A percentile compares a stretch with the other conserved stretches of the same genome.
Conservation (phyloP, 1,139 yeast species). For the Geotrichum carabidarum region DNA sequence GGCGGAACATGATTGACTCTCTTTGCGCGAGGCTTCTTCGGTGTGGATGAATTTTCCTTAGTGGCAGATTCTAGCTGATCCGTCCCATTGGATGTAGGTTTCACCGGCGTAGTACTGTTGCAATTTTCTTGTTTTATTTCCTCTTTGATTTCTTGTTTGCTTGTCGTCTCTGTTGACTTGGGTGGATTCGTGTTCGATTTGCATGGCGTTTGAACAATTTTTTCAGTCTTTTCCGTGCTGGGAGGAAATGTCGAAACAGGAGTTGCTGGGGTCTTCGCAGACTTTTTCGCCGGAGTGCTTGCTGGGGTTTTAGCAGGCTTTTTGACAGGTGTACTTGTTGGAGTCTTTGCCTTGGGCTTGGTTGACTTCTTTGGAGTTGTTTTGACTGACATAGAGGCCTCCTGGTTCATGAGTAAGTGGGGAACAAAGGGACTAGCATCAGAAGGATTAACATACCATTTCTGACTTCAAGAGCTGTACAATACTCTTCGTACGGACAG, state of each 20-base stretch:
- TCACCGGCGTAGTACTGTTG: neutral
- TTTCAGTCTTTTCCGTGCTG: neutral
- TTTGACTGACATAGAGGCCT: constrained; percentile 5
- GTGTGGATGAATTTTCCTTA: neutral
- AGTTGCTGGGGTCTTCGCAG: neutral
- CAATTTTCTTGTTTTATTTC: neutral
- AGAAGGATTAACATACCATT: constrained; percentile 5
- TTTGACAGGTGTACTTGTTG: neutral
- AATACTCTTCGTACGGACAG: constrained; percentile 10
- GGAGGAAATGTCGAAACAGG: neutral
- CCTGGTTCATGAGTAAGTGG: neutral
- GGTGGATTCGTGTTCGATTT: neutral
- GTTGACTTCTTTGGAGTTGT: constrained; percentile 3
- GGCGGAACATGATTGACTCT: constrained; percentile 23
- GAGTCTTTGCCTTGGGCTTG: constrained; percentile 2
- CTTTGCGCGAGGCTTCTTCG: neutral
- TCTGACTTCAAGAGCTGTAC: constrained; percentile 8
- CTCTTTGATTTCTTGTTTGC: neutral
- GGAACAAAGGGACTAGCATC: neutral
- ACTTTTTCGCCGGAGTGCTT: neutral
- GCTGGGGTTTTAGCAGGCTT: neutral
- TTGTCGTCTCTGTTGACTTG: neutral
- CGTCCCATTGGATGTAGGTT: neutral
- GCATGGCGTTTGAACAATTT: neutral
- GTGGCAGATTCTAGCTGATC: neutral